Percentiles rank a stretch among this genome's conserved stretches.
Evolutionary conservation across 2,329 filamentous ascomycete species (phyloP).

Genomic region (Aspergillus jensenii): DNA sequence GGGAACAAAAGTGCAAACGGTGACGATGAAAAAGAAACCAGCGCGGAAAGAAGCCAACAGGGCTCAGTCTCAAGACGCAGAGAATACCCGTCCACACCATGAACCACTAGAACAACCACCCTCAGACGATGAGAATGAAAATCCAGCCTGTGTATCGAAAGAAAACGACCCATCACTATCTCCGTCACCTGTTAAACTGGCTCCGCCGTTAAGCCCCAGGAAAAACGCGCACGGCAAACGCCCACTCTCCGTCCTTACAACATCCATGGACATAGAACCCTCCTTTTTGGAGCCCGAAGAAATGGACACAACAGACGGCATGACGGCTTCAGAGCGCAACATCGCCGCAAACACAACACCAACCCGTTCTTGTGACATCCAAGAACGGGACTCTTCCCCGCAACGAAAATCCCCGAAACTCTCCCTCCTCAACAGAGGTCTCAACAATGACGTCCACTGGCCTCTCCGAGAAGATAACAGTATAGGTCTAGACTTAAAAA

Average conservation of each 20-base stretch:
- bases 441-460: constrained; percentile 19
- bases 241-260: constrained; percentile 43
- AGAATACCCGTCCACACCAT: constrained; percentile 3
- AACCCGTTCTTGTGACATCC: constrained; percentile 1
- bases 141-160: constrained; percentile 40
- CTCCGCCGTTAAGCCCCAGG: constrained; percentile 34
- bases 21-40: constrained; percentile 34
- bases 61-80: constrained; percentile 1
- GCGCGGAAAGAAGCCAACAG: constrained; percentile 13
- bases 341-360: constrained; percentile 36
- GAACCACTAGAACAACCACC: constrained; percentile 13
- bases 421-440: constrained; percentile 22
- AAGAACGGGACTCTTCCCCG: constrained; percentile 22
- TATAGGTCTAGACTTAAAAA: constrained; percentile 29
- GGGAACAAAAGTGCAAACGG: constrained; percentile 17
- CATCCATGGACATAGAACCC: constrained; percentile 21
- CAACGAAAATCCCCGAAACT: constrained; percentile 39
- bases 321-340: constrained; percentile 42
- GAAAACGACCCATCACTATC: constrained; percentile 51
- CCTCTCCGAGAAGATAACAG: constrained; percentile 6
- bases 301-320: constrained; percentile 21
- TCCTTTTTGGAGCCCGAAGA: constrained; percentile 30
- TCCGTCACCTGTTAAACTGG: constrained; percentile 33
- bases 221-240: constrained; percentile 42
- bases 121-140: constrained; percentile 29